Base-by-base conservation (phyloP, 495 filamentous ascomycete genomes). In the Hypomontagnella submonticulosa region DNA sequence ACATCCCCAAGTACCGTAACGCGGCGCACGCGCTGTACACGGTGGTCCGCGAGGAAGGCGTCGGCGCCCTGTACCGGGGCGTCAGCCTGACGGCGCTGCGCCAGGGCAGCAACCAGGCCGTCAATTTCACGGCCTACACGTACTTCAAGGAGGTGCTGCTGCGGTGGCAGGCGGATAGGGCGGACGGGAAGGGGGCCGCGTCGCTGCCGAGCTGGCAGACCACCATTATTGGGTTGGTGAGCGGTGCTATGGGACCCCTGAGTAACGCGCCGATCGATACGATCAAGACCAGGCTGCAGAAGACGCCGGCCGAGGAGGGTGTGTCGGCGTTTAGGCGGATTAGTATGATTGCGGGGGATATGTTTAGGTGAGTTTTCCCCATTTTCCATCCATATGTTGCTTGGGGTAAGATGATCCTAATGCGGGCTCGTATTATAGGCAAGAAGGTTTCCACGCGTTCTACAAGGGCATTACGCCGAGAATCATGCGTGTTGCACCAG, bases 391-490 rank as follows among this genome's bases (percentile, higher is more conserved):
- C 41, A 15, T 32, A 38, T n/a, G 13, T 44, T 13, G 37, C 19
- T 47, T 36, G 41, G 43, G 15, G 38, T 30, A 11, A 13, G 12
- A 13, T n/a, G 7, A 15, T 34, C 36, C 57, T 61, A 53, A 61
- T 47, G 4, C n/a, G 49, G 9, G 1, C 3, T 2, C 4, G 5
- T 40, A 49, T n/a, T 27, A 54, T 61, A 86, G 83, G 56, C 89
- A 94, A 76, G 95, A 99, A 76, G 95, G 95, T 9, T 81, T 90
- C 58, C 87, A 90, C 46, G 94, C 94, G 9, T 99, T 99, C 82
- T 99, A 97, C 82, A 97, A 97, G 85, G 95, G 95, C 63, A 98
- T 99, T 77, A 99, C 95, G 52, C 95, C 95, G 7, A 85, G 95
- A 61, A 90, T 99, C 63, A 98, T 98, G 94, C 85, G 95, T 68